Percentiles rank a stretch among this genome's conserved stretches.
These are phyloP conservation scores for Primulina eburnea DNA, from an alignment of 257 asterid genomes.

Conservation along the genomic window DNA sequence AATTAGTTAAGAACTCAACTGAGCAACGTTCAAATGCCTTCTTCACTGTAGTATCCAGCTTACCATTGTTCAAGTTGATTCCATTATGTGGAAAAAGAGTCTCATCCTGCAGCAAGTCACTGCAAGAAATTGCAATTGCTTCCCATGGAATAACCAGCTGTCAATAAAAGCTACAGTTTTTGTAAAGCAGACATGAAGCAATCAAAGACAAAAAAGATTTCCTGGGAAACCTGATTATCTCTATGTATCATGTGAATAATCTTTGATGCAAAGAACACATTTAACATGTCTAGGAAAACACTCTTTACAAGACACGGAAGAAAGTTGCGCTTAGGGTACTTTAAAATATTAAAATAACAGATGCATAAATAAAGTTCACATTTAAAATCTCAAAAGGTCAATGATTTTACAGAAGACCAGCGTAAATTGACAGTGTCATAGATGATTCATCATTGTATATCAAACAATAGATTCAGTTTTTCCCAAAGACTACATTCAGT, in stretches of 20 bases:
- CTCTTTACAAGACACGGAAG: background rate
- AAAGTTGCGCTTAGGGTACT: background rate
- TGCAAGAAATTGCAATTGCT: conserved; percentile 78
- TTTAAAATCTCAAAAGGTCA: background rate
- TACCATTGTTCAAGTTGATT: conserved; percentile 34
- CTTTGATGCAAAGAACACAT: background rate
- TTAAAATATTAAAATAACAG: too few relatives aligned
- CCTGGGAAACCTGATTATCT: background rate
- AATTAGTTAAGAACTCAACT: conserved; percentile 32
- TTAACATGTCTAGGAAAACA: background rate
- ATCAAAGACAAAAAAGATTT: conserved; percentile 1
- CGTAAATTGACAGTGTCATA: background rate
- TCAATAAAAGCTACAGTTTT: conserved; percentile 34
- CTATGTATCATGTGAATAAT: background rate
- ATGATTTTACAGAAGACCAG: conserved; percentile 1
- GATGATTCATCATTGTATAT: conserved; percentile 6
- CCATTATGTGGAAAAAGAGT: conserved; percentile 41
- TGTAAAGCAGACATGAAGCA: conserved; percentile 16
- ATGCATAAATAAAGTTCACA: background rate
- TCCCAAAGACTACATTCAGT: background rate
- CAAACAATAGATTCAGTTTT: background rate
- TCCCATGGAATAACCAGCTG: conserved; percentile 99
- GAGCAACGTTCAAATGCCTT: conserved; percentile 22
- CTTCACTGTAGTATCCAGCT: conserved; percentile 36
- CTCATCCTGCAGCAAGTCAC: conserved; percentile 54